Evolutionary conservation across 2,329 filamentous ascomycete genomes (phyloP).

Genomic region (Fusarium sp.): DNA sequence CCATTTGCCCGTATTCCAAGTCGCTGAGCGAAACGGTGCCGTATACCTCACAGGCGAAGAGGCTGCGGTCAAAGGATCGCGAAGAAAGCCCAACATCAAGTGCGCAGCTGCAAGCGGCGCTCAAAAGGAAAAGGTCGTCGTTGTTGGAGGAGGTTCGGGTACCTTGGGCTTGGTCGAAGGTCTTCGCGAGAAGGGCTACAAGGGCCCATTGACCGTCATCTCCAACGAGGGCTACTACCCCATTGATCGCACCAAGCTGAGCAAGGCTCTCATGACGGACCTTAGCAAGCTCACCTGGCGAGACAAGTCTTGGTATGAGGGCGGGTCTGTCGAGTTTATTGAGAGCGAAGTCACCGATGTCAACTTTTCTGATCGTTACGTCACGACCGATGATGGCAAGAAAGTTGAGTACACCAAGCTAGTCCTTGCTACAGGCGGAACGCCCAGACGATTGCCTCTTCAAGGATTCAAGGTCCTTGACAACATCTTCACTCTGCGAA

Average conservation of each 20-base stretch:
- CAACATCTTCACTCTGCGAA: slow-evolving; percentile 89
- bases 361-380: slow-evolving; percentile 79
- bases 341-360: slow-evolving; percentile 76
- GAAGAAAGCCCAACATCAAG: slow-evolving; percentile 79
- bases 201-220: slow-evolving; percentile 84
- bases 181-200: slow-evolving; percentile 84
- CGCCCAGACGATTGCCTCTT: slow-evolving; percentile 79
- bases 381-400: slow-evolving; percentile 79
- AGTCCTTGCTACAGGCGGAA: slow-evolving; percentile 88
- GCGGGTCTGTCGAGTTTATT: slow-evolving; percentile 67
- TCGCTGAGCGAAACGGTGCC: slow-evolving; percentile 82
- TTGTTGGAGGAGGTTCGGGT: slow-evolving; percentile 89
- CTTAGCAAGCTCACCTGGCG: slow-evolving; percentile 81
- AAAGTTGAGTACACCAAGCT: slow-evolving; percentile 87
- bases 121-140: slow-evolving; percentile 76
- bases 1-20: slow-evolving; percentile 83
- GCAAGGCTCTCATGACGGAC: slow-evolving; percentile 91
- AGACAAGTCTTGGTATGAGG: slow-evolving; percentile 80
- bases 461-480: slow-evolving; percentile 86
- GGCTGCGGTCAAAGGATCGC: slow-evolving; percentile 79
- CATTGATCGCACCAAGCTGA: slow-evolving; percentile 94
- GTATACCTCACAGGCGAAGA: slow-evolving; percentile 89
- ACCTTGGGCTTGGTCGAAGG: slow-evolving; percentile 85
- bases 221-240: slow-evolving; percentile 86
- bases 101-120: slow-evolving; percentile 65